Base-by-base conservation (phyloP, 1,284 basidiomycete genomes). In the Ustilago lituana region DNA sequence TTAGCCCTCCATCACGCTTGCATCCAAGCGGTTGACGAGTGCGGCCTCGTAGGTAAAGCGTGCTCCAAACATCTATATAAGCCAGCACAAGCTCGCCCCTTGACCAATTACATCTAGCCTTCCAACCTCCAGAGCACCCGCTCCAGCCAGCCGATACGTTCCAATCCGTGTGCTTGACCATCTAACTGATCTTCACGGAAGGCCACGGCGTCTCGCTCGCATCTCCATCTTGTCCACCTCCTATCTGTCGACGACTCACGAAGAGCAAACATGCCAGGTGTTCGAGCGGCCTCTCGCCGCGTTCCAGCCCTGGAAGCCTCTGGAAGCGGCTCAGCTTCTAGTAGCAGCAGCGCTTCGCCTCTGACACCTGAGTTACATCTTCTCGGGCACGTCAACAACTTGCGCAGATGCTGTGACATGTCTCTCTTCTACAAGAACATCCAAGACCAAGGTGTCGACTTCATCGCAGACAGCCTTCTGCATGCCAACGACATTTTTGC, bases 401-500 rank as follows among this genome's bases (percentile, higher is more conserved):
- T 73, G 37, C 61, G 73, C 45, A 66, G 56, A 45, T 66, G 60
- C 56, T 68, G 65, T 48, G 62, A 70, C 51, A 65, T 69, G 59
- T 62, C 67, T n/a, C 57, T 58, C 23, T 66, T 75, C 39, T 38
- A 64, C 53, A 53, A 57, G 38, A 58, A 50, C 32, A 24, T 69
- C 9, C 45, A 54, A 20, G 55, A 60, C 26, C 52, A 59, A 29
- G 73, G 70, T 10, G 5, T 59, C 44, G 60, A 69, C 43, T 73
- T 68, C 23, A 63, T 75, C 26, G 49, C 66, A 26, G 60, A 62
- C 29, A 73, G 63, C 40, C 47, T 75, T 8, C 17, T 41, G n/a
- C 62, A 66, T 35, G 73, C 73, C 29, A 66, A 64, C 32, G 58
- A 73, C 29, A 63, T 67, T 45, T 61, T 63, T 43, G 60, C 55